Conservation (phyloP, 768 basidiomycete genomes). For the Gelatoporia subvermispora region DNA sequence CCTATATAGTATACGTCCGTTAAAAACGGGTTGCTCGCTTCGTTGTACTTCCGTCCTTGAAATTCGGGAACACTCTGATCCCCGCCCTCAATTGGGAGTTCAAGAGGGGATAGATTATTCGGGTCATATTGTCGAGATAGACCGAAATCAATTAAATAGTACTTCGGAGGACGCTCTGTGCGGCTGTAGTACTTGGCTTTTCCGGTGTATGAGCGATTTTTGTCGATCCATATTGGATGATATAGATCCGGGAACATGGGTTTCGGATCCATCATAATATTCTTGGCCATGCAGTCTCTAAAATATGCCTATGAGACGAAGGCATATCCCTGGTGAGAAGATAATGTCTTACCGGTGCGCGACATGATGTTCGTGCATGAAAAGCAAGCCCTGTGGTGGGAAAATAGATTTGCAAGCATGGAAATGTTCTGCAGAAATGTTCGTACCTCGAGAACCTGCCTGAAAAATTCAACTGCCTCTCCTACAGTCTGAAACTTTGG, state of each 20-base stretch:
- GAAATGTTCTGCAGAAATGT: not conserved
- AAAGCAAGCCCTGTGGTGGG: conserved; percentile 2
- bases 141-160: conserved; percentile 23
- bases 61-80: conserved; percentile 18
- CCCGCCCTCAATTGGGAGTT: conserved; percentile 6
- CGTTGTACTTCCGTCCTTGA: not conserved
- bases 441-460: conserved; percentile 31
- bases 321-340: not conserved
- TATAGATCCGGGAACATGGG: conserved; percentile 6
- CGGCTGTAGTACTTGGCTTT: conserved; percentile 21
- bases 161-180: conserved; percentile 20
- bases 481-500: conserved; percentile 32
- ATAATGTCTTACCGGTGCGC: conserved; percentile 4
- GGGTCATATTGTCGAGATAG: conserved; percentile 21
- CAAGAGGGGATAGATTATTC: not conserved
- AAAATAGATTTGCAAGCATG: not conserved
- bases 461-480: conserved; percentile 30
- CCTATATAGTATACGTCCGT: conserved; percentile 17
- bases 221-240: not conserved
- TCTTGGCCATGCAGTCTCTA: conserved; percentile 13
- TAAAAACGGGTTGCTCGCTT: conserved; percentile 16
- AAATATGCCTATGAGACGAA: too few species aligned
- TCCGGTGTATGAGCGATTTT: not conserved
- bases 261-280: conserved; percentile 13
- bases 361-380: conserved; percentile 7